Base-by-base conservation (phyloP, 805 yeast genomes). In the Candida fluviatilis region DNA sequence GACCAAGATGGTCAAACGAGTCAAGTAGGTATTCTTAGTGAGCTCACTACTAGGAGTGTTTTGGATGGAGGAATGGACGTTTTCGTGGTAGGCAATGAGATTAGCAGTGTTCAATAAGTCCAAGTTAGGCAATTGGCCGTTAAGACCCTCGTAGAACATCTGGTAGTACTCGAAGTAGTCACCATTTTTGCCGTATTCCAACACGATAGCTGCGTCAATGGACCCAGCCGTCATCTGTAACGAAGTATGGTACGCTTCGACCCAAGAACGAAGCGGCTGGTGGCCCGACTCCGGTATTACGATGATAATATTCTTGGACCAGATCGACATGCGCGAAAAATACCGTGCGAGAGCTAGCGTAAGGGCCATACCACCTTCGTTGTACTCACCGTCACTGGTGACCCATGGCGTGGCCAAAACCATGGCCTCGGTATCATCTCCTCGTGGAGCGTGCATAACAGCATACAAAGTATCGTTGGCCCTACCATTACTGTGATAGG, bases 401-500 rank as follows among this genome's bases (percentile, higher is more conserved):
- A 54, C 58, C 91, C 96, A 93, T 0, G 98, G 97, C 5, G 93
- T 88, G 6, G 82, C 84, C 32, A 93, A 58, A 1, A 90, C 95
- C 77, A 93, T 82, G 0, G 97, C 87, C 60, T 93, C 99, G 1
- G 98, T 89, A 42, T 90, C 93, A 52, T 91, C 98, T 18, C 97
- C 97, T 45, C 96, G 69, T 6, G 98, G 95, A 0, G 96, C 93
- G 54, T 87, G 95, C 61, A 85, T 73, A 3, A 90, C 76, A 0
- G 88, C 95, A 57, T 91, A 93, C 26, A 86, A 64, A 0, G 69
- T 67, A 37, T 57, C 60, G 32, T 73, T 74, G 21, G 68, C 64
- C 14, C 78, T 76, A 13, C 54, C 50, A 18, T 56, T 58, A 4
- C 58, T 50, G 38, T 71, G 69, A 14, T 64, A 51, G 11, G 64